Evolutionary conservation across 768 basidiomycete genomes (phyloP), one percentile per base, ranked within the genome.

Genomic region (Pisolithus tinctorius): DNA sequence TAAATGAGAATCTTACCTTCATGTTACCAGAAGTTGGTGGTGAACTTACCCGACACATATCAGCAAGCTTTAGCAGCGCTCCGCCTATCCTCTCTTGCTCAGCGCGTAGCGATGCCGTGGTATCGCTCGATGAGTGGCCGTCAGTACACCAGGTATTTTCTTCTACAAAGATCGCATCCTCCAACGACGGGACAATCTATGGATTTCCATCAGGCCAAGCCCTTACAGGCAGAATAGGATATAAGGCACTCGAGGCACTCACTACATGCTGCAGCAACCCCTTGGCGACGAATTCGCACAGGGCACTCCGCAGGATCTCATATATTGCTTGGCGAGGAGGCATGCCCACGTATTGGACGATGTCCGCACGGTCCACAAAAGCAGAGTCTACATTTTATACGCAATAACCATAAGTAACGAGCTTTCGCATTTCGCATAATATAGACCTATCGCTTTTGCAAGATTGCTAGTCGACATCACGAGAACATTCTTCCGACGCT

Each of bases 391-490:
- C n/a, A 3, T 27, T 29, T 10, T 26, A 5, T 14, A 4, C 11
- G 5, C 26, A 26, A 9, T 45, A 16, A 45, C 27, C 29, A 14
- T 6, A 6, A 27, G 6, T 4, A 14, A 13, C 27, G 16, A 14
- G 16, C 10, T 20, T 42, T 5, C 17, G 11, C 6, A 9, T 29
- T 23, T 8, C 10, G 40, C 7, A 40, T 41, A n/a, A 36, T 37
- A 57, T 76, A 48, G 54, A 93, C 93, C 94, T 50, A 99, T 99
- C 0, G 96, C 93, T 60, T 91, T 87, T 1, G 86, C 84, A 6
- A 99, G 79, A 68, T 98, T 99, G 50, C 93, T 95, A 1, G 96
- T 99, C 5, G 96, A 85, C 84, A 99, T 88, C 23, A 99, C 86
- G 23, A 98, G 73, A 2, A 94, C 93, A 62, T 99, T 99, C 71